Conservation (phyloP, 2,329 filamentous ascomycete species). For the Lasiodiplodia theobromae region DNA sequence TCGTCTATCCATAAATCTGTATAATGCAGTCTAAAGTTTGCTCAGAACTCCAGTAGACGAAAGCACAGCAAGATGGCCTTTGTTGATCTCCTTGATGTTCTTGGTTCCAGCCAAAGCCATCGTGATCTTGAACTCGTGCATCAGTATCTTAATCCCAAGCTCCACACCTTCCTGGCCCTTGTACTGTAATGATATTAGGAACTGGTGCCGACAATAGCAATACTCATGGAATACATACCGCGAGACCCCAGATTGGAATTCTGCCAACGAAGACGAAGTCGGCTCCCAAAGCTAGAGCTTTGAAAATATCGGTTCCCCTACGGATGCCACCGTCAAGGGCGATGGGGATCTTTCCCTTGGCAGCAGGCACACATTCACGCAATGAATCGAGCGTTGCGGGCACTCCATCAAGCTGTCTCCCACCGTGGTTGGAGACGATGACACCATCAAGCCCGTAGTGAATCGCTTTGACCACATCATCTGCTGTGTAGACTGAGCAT, state of each 20-base stretch:
- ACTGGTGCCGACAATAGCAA: background rate
- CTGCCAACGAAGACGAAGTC: conserved; percentile 65
- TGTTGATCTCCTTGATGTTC: conserved; percentile 30
- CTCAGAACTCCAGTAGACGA: conserved; percentile 13
- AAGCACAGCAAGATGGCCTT: conserved; percentile 15
- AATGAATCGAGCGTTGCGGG: conserved; percentile 61
- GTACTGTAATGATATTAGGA: conserved; percentile 36
- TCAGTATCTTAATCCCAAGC: conserved; percentile 52
- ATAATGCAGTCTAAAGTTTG: background rate
- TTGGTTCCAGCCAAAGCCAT: conserved; percentile 40
- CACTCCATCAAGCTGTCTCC: conserved; percentile 59
- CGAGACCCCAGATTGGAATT: conserved; percentile 58
- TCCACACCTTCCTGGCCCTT: conserved; percentile 49
- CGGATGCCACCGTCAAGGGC: conserved; percentile 61
- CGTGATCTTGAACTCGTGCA: conserved; percentile 39
- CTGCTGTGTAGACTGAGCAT: conserved; percentile 44
- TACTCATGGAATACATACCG: conserved; percentile 38
- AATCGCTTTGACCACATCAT: conserved; percentile 55
- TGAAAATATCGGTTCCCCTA: conserved; percentile 58
- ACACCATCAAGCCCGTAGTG: conserved; percentile 58
- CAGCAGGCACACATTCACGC: conserved; percentile 63
- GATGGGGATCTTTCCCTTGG: conserved; percentile 41
- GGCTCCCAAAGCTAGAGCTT: conserved; percentile 63
- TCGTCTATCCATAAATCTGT: background rate
- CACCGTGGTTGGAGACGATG: conserved; percentile 61